A percentile compares a stretch with the other conserved stretches of the same genome.
phyloP scores from a whole-genome alignment of 371 early-diverging fungal genomes.

The Rhizopus delemar region DNA sequence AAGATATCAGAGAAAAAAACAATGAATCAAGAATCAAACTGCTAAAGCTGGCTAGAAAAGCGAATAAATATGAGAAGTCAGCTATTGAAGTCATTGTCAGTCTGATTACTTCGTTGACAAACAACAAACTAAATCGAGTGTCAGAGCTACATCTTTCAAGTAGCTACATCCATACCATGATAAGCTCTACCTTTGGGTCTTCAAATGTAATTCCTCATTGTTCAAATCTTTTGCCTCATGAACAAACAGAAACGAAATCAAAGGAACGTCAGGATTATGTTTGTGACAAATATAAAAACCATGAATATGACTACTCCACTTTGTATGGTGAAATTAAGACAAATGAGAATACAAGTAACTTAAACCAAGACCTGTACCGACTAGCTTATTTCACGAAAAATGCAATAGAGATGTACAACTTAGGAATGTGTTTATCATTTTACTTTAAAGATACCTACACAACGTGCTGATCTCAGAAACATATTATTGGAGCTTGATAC shows the following conservation, averaged over 20 bases:
- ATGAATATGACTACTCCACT: constrained; percentile 4
- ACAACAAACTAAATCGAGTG: constrained; percentile 3
- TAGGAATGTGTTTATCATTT: constrained; percentile 7
- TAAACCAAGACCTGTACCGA: constrained; percentile 25
- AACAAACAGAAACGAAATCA: constrained; percentile 3
- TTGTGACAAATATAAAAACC: constrained; percentile 13
- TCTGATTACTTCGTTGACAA: constrained; percentile 3
- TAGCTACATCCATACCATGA: constrained; percentile 9
- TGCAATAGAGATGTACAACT: constrained; percentile 12
- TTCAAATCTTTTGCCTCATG: constrained; percentile 10
- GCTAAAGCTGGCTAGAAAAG: constrained; percentile 5
- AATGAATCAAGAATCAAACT: neutral
- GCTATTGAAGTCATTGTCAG: constrained; percentile 12
- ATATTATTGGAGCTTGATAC: constrained; percentile 1
- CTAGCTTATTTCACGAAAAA: constrained; percentile 24
- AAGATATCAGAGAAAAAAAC: neutral
- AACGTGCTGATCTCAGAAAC: constrained; percentile 6
- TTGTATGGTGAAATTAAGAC: constrained; percentile 10
- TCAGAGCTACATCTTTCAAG: constrained; percentile 8
- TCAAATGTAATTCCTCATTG: constrained; percentile 8
- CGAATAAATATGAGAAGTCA: neutral
- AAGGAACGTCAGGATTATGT: constrained; percentile 12
- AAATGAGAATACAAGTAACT: neutral
- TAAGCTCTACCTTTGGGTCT: constrained; percentile 12
- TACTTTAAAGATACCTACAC: constrained; percentile 7